Base-by-base conservation (phyloP, 495 filamentous ascomycete genomes). In the Bryoglossum gracile region DNA sequence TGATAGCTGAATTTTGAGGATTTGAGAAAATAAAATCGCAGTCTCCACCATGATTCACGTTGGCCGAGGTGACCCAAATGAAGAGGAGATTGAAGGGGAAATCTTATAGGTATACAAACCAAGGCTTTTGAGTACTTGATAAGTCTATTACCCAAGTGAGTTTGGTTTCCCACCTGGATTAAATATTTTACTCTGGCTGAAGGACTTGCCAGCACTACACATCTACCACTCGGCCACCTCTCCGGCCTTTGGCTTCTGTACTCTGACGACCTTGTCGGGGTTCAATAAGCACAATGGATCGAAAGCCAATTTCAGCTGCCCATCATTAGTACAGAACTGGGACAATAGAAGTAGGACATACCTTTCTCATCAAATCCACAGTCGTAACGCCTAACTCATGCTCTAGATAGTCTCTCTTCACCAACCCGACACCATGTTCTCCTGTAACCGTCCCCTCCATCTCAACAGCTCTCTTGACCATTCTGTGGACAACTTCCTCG, bases 381-480 rank as follows among this genome's bases (percentile, higher is more conserved):
- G 84, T 87, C 2, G 58, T 68, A 65, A 77, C 68, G 3, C 85
- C 84, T 37, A 90, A 65, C 61, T 91, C 86, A 54, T 85, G 81
- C 9, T 76, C 68, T 21, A 91, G 68, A 56, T 89, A 89, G 59
- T 90, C 86, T 52, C 87, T 70, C 70, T 91, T 91, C 43, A 89
- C 81, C 22, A 91, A 66, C 10, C 86, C 86, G 24, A 91, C 78
- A 36, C 86, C 86, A 58, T 91, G 86, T 65, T 91, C 86, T 11
- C 86, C 86, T 8, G 87, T 89, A 3, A 87, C 83, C 2, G 86
- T 91, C 6, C 86, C 86, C 59, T 91, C 86, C 69, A 89, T 78
- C 66, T 86, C 82, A 17, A 90, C 76, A 4, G 86, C 86, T 40
- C 84, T 70, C 72, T 88, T 88, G 26, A 90, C 84, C 87, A 91